These are phyloP conservation scores for Naganishia kalamii DNA, from an alignment of 768 basidiomycete species.

Conservation along the genomic window DNA sequence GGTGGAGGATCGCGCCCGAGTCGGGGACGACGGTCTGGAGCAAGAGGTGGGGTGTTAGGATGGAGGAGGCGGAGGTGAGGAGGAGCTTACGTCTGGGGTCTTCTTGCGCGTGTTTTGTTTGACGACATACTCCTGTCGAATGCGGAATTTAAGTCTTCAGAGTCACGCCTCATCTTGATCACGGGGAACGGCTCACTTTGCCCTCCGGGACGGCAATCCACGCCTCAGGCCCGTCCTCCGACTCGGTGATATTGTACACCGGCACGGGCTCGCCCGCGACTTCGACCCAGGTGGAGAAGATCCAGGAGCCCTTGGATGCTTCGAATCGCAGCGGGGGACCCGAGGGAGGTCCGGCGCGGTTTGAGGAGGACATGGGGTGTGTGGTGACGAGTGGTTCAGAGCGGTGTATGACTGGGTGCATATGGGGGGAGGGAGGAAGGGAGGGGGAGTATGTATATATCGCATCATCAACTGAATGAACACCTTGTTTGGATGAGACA, in stretches of 20 bases:
- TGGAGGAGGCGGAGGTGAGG: not conserved
- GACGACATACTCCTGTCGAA: not conserved
- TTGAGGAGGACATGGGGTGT: not conserved
- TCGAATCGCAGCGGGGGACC: not conserved
- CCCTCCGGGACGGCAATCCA: not conserved
- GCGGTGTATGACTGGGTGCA: too few relatives aligned
- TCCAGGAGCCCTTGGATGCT: not conserved
- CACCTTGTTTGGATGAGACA: too few relatives aligned
- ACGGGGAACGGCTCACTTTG: not conserved
- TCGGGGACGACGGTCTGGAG: not conserved
- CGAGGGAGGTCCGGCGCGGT: not conserved
- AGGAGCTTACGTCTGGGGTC: not conserved
- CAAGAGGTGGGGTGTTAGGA: not conserved
- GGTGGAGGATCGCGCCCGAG: not conserved
- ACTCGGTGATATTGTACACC: not conserved
- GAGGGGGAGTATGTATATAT: too few relatives aligned
- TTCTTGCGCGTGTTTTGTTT: not conserved
- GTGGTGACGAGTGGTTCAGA: too few relatives aligned
- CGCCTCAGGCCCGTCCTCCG: not conserved
- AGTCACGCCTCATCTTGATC: not conserved
- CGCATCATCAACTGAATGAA: too few relatives aligned
- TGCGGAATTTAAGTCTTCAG: too few relatives aligned
- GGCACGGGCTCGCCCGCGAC: not conserved
- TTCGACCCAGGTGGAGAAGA: not conserved
- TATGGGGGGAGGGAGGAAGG: too few relatives aligned